Base-by-base conservation (phyloP, 2,329 filamentous ascomycete species). In the Hypoxylon sp. region DNA sequence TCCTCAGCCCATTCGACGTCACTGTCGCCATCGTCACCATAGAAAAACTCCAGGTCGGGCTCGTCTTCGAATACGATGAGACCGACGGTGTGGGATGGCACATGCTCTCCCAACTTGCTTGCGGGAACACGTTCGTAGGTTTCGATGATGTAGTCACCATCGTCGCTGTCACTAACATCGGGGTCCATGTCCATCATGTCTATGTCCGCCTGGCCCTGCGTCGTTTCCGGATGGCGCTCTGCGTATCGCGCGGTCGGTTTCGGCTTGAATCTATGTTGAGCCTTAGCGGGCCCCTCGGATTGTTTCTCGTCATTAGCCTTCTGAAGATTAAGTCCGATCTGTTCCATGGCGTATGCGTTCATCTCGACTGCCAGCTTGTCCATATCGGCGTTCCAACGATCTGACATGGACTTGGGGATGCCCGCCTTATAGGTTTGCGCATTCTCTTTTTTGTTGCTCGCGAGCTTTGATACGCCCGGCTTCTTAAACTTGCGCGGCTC, bases 101-200 rank as follows among this genome's bases (percentile, higher is more conserved):
- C 79, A 13, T 82, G 77, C 8, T 80, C 73, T 15, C 79, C 79
- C 60, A 88, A 77, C 24, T 79, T 79, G 59, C 82, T 80, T 2
- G 80, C 84, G 1, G 87, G 85, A 17, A 89, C 81, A 34, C 87
- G 86, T 54, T 89, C 80, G 69, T 90, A 90, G 41, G 87, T 88
- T 62, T 89, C 87, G 44, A 88, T 84, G 26, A 90, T 80, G 77
- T 88, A 90, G 54, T 89, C 86, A 3, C 81, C 81, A 17, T 85
- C 85, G 59, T 84, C 83, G 17, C 79, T 79, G 24, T 79, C 78
- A 57, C 76, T 80, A 15, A 73, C 73, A 34, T 79, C 79, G 13
- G 67, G 69, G 34, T 77, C 75, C 19, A 67, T 58, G 59, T 74
- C 73, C n/a, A 61, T 59, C 67, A 68, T 73, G 15, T 75, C 70